Conservation (phyloP, 208 protist genomes). For the Crithidia expoeki region DNA sequence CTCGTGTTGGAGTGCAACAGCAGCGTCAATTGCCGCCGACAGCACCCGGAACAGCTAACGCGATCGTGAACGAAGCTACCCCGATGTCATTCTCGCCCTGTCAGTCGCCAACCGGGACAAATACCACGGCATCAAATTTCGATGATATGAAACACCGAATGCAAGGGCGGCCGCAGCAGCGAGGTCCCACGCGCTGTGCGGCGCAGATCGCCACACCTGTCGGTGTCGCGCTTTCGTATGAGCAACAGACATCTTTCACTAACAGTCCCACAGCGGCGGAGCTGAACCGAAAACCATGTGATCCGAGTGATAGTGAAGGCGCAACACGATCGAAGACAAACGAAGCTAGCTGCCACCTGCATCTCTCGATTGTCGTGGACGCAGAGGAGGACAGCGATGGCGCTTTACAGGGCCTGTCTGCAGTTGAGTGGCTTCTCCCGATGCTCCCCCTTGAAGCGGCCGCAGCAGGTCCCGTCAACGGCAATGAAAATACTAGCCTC, state of each 20-base stretch:
- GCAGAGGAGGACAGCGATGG: not conserved
- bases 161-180: not conserved
- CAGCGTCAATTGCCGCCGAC: not conserved
- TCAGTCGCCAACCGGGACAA: not conserved
- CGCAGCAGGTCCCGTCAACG: not conserved
- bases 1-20: not conserved
- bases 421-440: constrained; percentile 18
- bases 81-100: not conserved
- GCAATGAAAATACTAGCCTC: not conserved
- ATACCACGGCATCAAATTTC: not conserved
- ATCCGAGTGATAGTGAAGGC: too few relatives aligned
- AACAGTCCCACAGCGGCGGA: constrained; percentile 1
- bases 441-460: constrained; percentile 16
- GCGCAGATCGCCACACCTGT: constrained; percentile 8
- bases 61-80: too few relatives aligned
- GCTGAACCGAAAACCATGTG: not conserved
- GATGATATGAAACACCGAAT: not conserved
- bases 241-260: not conserved
- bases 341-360: not conserved
- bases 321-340: not conserved
- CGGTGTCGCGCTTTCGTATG: not conserved
- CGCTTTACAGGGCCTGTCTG: not conserved
- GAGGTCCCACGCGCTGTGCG: not conserved
- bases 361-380: constrained; percentile 23
- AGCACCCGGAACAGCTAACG: not conserved